Base-by-base conservation (phyloP, 441 rosid species). In the Mallotus japonicus region DNA sequence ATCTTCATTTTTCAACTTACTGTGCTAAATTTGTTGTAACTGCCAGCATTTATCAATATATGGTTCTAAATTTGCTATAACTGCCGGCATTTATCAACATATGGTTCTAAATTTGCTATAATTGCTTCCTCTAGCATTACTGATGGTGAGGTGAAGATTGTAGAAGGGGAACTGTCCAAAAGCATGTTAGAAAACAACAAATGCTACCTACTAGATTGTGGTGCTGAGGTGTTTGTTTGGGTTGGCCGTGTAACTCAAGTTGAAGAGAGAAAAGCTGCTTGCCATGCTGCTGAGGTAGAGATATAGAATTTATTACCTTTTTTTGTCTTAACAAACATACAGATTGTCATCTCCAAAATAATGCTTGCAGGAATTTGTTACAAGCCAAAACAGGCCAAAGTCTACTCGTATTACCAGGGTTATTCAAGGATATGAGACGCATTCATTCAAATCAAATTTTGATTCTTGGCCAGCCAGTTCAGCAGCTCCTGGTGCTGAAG, bases 381-480 rank as follows among this genome's bases (percentile, higher is more conserved):
- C 83, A 24, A 85, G 89, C 84, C 93, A 92, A 85, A 89, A 79
- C 75, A 89, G 93, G 85, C 95, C 99, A 71, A 94, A 89, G 78
- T 78, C 96, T 76, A 91, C 94, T 62, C 85, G 87, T n/a, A 78
- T 91, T 68, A 92, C 98, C 22, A 90, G 89, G 62, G 80, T 96
- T 67, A 90, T 91, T 81, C 99, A 96, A 86, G 98, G 99, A 68
- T 90, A 96, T 76, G 99, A 96, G 85, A 85, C 97, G 34, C 85
- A 79, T 85, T 84, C 97, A 67, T 96, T 96, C 85, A 96, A 92
- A 83, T 85, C 97, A 72, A 90, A 89, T 83, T 96, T 96, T 82
- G 94, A 87, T 76, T 90, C 97, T 76, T 96, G 99, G 98, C 97
- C 99, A 53, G 88, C 88, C 71, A 95, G 98, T 67, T 87, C 98